Evolutionary conservation across 2,329 filamentous ascomycete genomes (phyloP).

Genomic region (Scleromitrula shiraiana): DNA sequence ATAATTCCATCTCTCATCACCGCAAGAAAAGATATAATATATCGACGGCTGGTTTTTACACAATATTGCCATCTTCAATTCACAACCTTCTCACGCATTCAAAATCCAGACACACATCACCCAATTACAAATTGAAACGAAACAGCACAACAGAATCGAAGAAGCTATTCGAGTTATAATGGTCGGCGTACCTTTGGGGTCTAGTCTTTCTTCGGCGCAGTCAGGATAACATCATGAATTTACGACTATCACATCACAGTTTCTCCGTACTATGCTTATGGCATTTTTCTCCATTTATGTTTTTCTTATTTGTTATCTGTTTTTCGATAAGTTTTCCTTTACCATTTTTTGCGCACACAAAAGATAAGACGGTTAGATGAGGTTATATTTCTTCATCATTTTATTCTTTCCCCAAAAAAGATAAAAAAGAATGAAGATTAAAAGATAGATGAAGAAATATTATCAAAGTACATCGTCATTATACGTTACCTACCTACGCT

Average conservation of each 20-base stretch:
- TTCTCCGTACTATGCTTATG: conserved; percentile 7
- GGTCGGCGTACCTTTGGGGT: neutral
- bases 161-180: neutral
- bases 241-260: conserved; percentile 8
- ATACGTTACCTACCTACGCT: conserved; percentile 2
- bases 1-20: conserved; percentile 3
- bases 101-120: neutral
- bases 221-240: conserved; percentile 8
- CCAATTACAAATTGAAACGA: neutral
- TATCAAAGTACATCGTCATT: neutral
- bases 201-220: conserved; percentile 10
- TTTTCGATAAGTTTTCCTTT: conserved; percentile 1
- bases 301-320: neutral
- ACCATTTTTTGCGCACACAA: neutral
- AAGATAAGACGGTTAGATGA: too few species aligned
- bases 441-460: conserved; percentile 10
- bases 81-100: neutral
- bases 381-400: conserved; percentile 1
- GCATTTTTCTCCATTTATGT: conserved; percentile 5
- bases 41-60: neutral
- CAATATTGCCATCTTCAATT: conserved; percentile 10
- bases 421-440: too few species aligned
- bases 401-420: neutral
- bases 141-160: neutral
- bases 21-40: neutral